These are phyloP conservation scores for Solanum neorickii DNA, from an alignment of 257 asterid species.

Conservation along the genomic window DNA sequence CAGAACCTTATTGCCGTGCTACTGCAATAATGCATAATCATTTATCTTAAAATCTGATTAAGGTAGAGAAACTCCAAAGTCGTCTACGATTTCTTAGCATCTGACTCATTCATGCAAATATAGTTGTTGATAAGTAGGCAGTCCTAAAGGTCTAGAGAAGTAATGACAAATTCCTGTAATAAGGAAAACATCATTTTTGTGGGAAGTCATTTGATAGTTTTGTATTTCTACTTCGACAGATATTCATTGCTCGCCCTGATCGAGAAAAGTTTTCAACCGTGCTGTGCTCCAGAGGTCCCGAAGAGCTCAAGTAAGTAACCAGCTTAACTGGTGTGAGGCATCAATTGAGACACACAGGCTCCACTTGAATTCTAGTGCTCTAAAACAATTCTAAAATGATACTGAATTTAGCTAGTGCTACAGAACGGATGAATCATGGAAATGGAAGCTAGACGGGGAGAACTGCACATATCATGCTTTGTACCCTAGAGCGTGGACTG, in stretches of 20 bases:
- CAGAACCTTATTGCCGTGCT: not conserved
- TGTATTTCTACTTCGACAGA: slow-evolving; percentile 25
- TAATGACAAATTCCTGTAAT: not conserved
- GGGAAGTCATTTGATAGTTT: not conserved
- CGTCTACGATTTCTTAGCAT: not conserved
- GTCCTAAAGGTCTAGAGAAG: not conserved
- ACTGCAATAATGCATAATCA: not conserved
- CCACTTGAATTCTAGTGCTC: not conserved
- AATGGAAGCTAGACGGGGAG: slow-evolving; percentile 69
- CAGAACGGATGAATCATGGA: slow-evolving; percentile 56
- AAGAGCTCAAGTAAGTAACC: slow-evolving; percentile 35
- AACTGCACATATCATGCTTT: slow-evolving; percentile 79
- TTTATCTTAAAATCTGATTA: not conserved
- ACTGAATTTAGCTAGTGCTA: not conserved
- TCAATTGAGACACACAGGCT: not conserved
- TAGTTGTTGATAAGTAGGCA: not conserved
- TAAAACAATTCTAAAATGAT: not conserved
- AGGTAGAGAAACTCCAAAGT: not conserved
- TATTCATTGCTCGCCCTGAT: slow-evolving; percentile 67
- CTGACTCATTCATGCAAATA: not conserved
- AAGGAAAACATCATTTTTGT: not conserved
- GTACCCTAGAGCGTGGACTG: slow-evolving; percentile 95
- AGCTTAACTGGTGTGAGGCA: not conserved
- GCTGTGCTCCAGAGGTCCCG: slow-evolving; percentile 55
- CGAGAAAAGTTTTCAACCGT: slow-evolving; percentile 64